Evolutionary conservation across 176 grass and related monocot genomes (phyloP), one percentile per base, ranked within the genome.

Genomic region (Eleusine coracana): DNA sequence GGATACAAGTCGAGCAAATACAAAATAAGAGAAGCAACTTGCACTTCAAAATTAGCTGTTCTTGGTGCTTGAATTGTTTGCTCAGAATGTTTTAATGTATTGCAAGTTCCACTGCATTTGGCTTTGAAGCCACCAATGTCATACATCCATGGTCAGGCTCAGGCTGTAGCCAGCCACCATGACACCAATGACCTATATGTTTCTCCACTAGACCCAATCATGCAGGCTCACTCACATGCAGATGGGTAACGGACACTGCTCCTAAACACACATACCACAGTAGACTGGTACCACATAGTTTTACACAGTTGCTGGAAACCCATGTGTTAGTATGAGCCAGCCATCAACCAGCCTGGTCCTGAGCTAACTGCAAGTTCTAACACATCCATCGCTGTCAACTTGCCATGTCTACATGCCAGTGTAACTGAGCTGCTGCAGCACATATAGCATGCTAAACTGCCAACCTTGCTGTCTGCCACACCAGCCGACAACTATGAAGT

Each of bases 1-100:
- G 48, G n/a, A 75, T 66, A 50, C 39, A 72, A 70, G 40, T 78
- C 6, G 39, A 82, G 12, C 11, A 60, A 20, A 29, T 59, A 38
- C 11, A 61, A 27, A 70, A n/a, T 60, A 82, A 45, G 16, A 71
- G 4, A 48, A 40, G 65, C 66, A 58, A 5, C 3, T 67, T 51
- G 44, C 20, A 61, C 8, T n/a, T 3, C 29, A 28, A 80, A 56
- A 23, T 25, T 29, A 27, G 48, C 9, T 80, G 49, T 7, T 25
- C 14, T 42, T 21, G 40, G 21, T 58, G 55, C 20, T 58, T n/a
- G 18, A n/a, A 58, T n/a, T 58, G 55, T 56, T 56, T 58, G 20
- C 18, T 45, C 3, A 0, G 58, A 60, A 56, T 8, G 27, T 42
- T 50, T 45, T 10, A 14, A 34, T 2, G 5, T 10, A 66, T 44